Evolutionary conservation across 2,329 filamentous ascomycete genomes (phyloP), one percentile per base, ranked within the genome.

Genomic region (Nakataea oryzae): DNA sequence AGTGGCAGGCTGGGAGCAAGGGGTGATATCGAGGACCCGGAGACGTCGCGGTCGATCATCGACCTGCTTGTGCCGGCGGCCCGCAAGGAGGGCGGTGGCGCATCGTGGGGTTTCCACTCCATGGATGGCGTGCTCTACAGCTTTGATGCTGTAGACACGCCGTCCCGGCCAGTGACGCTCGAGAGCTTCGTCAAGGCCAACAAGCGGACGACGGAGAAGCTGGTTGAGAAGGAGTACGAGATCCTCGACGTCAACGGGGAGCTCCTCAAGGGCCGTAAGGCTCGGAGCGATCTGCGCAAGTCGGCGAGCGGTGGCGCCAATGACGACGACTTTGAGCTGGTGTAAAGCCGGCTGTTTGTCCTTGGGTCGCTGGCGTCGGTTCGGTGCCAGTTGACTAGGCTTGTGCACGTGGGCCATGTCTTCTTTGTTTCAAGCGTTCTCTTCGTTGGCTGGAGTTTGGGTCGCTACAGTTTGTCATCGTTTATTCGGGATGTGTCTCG

Each of bases 141-240:
- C 67, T 79, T 76, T 65, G 78, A 80, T 68, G 69, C 70, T 59
- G 61, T 65, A 24, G 73, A 76, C 58, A 74, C 72, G 7, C 77
- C 78, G 0, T 28, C 54, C 6, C 73, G 73, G 56, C 69, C 69
- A 62, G 71, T 75, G 60, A 72, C 76, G 12, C 74, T 80, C 1
- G 72, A 71, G 61, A 65, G 67, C 55, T 72, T 73, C 55, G 68
- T 73, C 67, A 74, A 72, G 69, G 69, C 63, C 67, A 73, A 69
- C 62, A 71, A 61, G 65, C 68, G 71, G 3, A 76, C 74, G 59
- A 80, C 75, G 34, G 78, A 79, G 68, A 75, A 73, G 65, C 69
- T 79, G 60, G 73, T 79, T 55, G 75, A 78, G 70, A 75, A 76
- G 66, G 78, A 80, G 69, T 80, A 79, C 65, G 77, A 79, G 69